Base-by-base conservation (phyloP, 768 basidiomycete genomes). In the Infundibulicybe gibba region DNA sequence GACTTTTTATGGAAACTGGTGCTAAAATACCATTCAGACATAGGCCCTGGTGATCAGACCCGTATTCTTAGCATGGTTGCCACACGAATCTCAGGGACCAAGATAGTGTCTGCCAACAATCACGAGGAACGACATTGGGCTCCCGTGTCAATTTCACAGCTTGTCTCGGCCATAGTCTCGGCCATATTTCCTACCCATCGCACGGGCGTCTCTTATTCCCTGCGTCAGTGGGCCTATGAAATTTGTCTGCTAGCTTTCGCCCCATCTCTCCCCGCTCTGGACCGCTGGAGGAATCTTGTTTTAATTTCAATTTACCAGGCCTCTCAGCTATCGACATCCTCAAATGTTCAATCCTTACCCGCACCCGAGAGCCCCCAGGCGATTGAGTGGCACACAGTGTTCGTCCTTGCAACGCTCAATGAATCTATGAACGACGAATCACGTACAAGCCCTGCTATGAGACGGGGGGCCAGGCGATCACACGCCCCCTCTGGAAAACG, bases 1-100 rank as follows among this genome's bases (percentile, higher is more conserved):
- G 57, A 60, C 34, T 52, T 80, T n/a, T 57, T 80, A 3, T 77
- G 71, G 65, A 54, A 63, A 32, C 39, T 74, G 8, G 54, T 75
- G 9, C 49, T 74, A 5, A 53, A 54, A 14, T 41, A 62, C 11
- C 60, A 61, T 2, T 43, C 37, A 3, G 35, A 15, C n/a, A 50
- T 75, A 17, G 53, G 64, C 2, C 40, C 53, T 1, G 44, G 45
- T 14, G 44, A 64, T 1, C 70, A 71, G 47, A 60, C 61, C 20
- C 54, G 47, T 5, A 54, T 80, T 8, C 59, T 75, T n/a, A 43
- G 56, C 5, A 59, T 63, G 41, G 45, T 76, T 21, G 65, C 59
- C 49, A 56, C 49, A 40, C 74, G 77, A 37, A 54, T 66, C 8
- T 47, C 51, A n/a, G 41, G 17, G 14, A 48, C 47, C 39, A n/a